Conservation (phyloP, 225 moss, liverwort and hornwort species). For the Rhytidiadelphus loreus region DNA sequence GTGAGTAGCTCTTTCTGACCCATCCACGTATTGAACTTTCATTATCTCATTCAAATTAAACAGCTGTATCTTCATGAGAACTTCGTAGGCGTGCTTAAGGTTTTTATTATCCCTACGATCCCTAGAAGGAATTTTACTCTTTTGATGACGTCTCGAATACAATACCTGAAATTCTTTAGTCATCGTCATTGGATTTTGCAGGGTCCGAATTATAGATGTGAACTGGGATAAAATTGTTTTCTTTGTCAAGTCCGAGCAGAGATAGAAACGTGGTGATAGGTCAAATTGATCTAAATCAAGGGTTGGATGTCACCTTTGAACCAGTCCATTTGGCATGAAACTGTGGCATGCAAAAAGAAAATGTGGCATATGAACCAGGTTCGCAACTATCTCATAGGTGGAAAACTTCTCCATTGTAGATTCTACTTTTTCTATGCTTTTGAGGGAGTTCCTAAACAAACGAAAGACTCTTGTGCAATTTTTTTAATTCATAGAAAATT, state of each 20-base stretch:
- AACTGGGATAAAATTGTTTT: background rate
- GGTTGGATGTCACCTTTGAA: background rate
- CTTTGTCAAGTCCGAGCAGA: background rate
- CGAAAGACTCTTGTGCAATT: background rate
- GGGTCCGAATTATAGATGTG: background rate
- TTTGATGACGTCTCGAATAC: background rate
- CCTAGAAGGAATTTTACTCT: no score
- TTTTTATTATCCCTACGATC: background rate
- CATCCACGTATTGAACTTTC: background rate
- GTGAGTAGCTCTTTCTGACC: conserved; percentile 1
- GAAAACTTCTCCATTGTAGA: background rate
- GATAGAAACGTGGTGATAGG: background rate
- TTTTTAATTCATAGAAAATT: background rate
- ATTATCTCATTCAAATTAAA: background rate
- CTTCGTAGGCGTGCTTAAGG: background rate
- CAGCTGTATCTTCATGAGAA: background rate
- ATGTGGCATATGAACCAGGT: background rate
- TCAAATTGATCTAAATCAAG: background rate
- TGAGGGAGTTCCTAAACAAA: no score
- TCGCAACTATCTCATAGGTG: background rate
- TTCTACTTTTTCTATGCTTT: background rate
- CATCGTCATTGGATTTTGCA: background rate
- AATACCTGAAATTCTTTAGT: background rate
- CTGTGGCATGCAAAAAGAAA: background rate
- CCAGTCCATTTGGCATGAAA: background rate